Evolutionary conservation across 306 rosid genomes (phyloP).

Genomic region (Cicer cuneatum): DNA sequence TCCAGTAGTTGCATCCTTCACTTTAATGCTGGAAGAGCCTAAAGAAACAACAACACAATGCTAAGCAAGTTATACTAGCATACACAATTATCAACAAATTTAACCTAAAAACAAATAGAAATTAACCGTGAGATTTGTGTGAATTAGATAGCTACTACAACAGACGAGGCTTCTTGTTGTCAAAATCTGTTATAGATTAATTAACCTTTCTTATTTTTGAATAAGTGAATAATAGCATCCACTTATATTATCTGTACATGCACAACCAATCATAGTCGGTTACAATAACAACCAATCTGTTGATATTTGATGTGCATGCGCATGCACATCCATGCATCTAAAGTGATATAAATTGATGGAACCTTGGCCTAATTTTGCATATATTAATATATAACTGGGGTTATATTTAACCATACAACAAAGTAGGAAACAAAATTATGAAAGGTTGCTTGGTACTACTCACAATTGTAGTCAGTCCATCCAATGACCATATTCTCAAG

Average conservation of each 20-base stretch:
- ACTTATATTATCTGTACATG: too few species aligned
- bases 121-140: slow-evolving; percentile 28
- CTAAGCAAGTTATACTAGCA: slow-evolving; percentile 38
- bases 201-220: slow-evolving; percentile 4
- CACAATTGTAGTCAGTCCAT: slow-evolving; percentile 80
- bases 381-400: slow-evolving; percentile 16
- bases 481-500: slow-evolving; percentile 73
- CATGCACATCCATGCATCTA: not conserved
- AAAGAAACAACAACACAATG: slow-evolving; percentile 28
- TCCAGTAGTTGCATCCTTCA: slow-evolving; percentile 73
- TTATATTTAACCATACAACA: slow-evolving; percentile 17
- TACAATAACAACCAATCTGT: too few species aligned
- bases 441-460: slow-evolving; percentile 60
- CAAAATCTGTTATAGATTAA: slow-evolving; percentile 1
- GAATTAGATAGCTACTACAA: slow-evolving; percentile 12
- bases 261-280: too few species aligned
- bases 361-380: slow-evolving; percentile 19
- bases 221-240: too few species aligned
- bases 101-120: slow-evolving; percentile 22
- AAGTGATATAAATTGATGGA: slow-evolving; percentile 18
- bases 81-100: slow-evolving; percentile 17
- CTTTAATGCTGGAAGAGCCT: slow-evolving; percentile 84
- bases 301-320: too few species aligned
- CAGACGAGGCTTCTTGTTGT: slow-evolving; percentile 7
- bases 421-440: slow-evolving; percentile 23